These are phyloP conservation scores for Aspergillus homomorphus DNA, from an alignment of 495 filamentous ascomycete species.

Conservation along the genomic window DNA sequence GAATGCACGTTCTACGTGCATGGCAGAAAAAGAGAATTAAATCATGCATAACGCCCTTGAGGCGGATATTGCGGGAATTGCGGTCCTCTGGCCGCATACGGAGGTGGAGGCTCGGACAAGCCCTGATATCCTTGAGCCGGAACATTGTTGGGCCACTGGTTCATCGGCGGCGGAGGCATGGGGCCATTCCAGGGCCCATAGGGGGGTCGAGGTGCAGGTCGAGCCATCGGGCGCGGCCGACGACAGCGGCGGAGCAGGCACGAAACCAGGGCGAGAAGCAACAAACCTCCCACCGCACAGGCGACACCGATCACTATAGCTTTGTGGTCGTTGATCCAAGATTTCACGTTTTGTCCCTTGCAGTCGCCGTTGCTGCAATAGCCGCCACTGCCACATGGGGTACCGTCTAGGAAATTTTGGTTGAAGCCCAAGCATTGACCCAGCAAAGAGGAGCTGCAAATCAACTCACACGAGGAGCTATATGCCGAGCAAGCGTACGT, in stretches of 20 bases:
- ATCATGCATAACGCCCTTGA: slow-evolving; percentile 20
- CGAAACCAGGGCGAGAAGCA: slow-evolving; percentile 58
- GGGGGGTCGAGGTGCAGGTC: slow-evolving; percentile 23
- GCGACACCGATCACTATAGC: slow-evolving; percentile 73
- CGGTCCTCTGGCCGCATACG: slow-evolving; percentile 7
- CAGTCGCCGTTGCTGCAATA: slow-evolving; percentile 73
- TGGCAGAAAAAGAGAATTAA: slow-evolving; percentile 1
- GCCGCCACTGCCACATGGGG: slow-evolving; percentile 78
- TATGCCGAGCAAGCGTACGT: slow-evolving; percentile 71
- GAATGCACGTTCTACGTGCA: not conserved
- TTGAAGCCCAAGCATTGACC: slow-evolving; percentile 69
- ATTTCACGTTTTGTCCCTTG: slow-evolving; percentile 60
- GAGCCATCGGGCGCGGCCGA: slow-evolving; percentile 30
- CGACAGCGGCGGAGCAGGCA: slow-evolving; percentile 59
- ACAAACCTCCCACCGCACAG: slow-evolving; percentile 61
- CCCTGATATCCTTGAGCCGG: slow-evolving; percentile 26
- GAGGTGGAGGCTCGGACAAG: slow-evolving; percentile 25
- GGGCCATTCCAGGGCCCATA: slow-evolving; percentile 25
- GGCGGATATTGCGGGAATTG: slow-evolving; percentile 1
- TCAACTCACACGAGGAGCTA: slow-evolving; percentile 65
- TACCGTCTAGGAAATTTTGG: slow-evolving; percentile 94
- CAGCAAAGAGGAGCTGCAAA: slow-evolving; percentile 71
- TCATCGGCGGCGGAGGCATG: slow-evolving; percentile 22
- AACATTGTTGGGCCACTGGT: slow-evolving; percentile 26
- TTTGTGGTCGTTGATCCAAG: slow-evolving; percentile 69